Evolutionary conservation across 345 rosid species (phyloP), one percentile per base, ranked within the genome.

Genomic region (Bruguiera gymnorhiza): DNA sequence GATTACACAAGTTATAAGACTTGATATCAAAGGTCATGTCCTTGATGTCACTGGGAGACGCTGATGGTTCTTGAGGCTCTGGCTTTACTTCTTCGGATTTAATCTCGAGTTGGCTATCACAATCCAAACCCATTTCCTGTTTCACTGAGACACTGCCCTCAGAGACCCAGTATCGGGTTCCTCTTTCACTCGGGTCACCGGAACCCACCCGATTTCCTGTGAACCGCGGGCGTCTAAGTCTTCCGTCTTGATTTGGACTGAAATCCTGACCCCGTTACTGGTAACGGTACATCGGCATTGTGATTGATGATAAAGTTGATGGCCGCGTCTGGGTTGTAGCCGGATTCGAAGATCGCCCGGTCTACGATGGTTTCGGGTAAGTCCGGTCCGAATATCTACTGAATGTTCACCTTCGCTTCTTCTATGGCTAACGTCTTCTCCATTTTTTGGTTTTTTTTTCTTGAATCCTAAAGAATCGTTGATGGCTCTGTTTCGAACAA

Each of bases 231-330:
- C 26, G 13, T 21, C 58, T 0, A 10, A 54, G 11, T 54, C 21
- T 29, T 76, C 73, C 31, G 11, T 48, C 58, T 67, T 26, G 19
- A 32, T 2, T 23, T 26, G 75, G 67, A 80, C 46, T 5, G 83
- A 80, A 68, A 85, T 75, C 53, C 87, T 77, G 66, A 82, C 72
- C 3, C 86, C 82, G 48, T 77, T 78, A 19, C 72, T 34, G 51
- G 84, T 80, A 50, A 75, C 66, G 11, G 52, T 60, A 19, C 82
- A 67, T 7, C 32, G 69, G 16, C 58, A 23, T 1, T 24, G 23
- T 13, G 50, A 3, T 43, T 13, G 50, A 43, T 43, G 50, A 43
- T 43, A 43, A 3, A 43, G 50, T 43, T 11, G 50, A 43, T 13
- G 50, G 19, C 1, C 18, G 68, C 62, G 21, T 54, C 70, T 23